Evolutionary conservation across 306 rosid species (phyloP).

Genomic region (Prunus mume): DNA sequence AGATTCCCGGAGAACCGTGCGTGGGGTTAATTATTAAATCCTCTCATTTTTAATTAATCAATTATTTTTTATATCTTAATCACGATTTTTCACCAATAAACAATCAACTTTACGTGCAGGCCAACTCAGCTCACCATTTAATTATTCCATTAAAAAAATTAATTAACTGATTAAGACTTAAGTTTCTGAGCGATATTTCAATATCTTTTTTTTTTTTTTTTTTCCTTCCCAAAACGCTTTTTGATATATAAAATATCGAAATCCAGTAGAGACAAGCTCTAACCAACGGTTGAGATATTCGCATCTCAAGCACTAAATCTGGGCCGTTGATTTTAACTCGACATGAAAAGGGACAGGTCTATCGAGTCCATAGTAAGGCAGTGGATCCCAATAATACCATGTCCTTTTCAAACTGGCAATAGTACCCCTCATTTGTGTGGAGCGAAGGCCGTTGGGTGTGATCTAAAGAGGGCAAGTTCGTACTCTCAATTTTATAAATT

Average conservation of each 20-base stretch:
- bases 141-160: neutral
- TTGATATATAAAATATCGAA: slow-evolving; percentile 15
- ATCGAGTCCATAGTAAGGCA: slow-evolving; percentile 39
- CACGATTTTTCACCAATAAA: slow-evolving; percentile 42
- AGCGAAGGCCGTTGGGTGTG: too few species aligned
- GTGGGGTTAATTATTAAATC: slow-evolving; percentile 68
- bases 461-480: slow-evolving; percentile 15
- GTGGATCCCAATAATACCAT: slow-evolving; percentile 38
- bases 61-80: slow-evolving; percentile 40
- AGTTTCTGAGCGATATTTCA: slow-evolving; percentile 18
- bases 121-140: slow-evolving; percentile 46
- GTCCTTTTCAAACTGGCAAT: slow-evolving; percentile 33
- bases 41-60: slow-evolving; percentile 18
- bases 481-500: neutral
- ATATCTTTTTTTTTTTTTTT: too few species aligned
- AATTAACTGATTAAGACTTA: slow-evolving; percentile 24
- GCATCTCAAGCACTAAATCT: neutral
- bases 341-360: slow-evolving; percentile 41
- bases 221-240: neutral
- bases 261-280: slow-evolving; percentile 30
- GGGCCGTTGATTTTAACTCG: slow-evolving; percentile 31
- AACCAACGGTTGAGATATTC: neutral
- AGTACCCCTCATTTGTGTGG: slow-evolving; percentile 22
- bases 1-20: slow-evolving; percentile 91
- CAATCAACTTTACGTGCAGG: slow-evolving; percentile 45